These are phyloP conservation scores for Candida arabinofermentans DNA, from an alignment of 805 yeast species.

Conservation along the genomic window DNA sequence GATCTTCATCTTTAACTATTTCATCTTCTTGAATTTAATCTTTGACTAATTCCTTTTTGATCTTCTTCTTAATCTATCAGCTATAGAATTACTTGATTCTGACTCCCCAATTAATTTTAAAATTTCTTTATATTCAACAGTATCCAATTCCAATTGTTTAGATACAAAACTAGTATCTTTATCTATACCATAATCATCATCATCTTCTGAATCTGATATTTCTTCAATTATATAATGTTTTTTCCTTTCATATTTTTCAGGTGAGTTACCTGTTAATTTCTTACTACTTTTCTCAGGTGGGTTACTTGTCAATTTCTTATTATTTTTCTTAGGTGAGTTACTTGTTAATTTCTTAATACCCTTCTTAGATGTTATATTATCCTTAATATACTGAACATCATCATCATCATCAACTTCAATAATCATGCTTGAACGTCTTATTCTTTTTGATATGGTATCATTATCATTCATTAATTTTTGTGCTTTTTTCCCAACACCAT, in stretches of 20 bases:
- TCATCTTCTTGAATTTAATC: conserved; percentile 6
- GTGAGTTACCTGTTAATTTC: no score
- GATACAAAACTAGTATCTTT: not conserved
- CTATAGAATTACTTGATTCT: conserved; percentile 27
- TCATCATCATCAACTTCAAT: not conserved
- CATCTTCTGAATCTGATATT: conserved; percentile 4
- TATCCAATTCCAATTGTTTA: conserved; percentile 15
- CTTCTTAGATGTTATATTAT: no score
- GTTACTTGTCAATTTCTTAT: no score
- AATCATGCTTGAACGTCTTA: no score
- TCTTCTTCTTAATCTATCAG: conserved; percentile 30
- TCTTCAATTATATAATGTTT: no score
- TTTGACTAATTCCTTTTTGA: no score
- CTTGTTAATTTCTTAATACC: no score
- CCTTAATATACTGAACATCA: not conserved
- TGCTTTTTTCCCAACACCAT: not conserved
- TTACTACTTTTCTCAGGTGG: no score
- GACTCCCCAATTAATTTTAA: conserved; percentile 16
- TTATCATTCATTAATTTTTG: not conserved
- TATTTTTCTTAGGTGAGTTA: no score
- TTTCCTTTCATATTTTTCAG: no score
- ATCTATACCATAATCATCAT: conserved; percentile 3
- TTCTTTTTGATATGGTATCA: no score
- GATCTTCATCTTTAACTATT: not conserved
- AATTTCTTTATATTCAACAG: conserved; percentile 24